These are phyloP conservation scores for Poa pratensis DNA, from an alignment of 176 grass and related monocot genomes.

Conservation along the genomic window DNA sequence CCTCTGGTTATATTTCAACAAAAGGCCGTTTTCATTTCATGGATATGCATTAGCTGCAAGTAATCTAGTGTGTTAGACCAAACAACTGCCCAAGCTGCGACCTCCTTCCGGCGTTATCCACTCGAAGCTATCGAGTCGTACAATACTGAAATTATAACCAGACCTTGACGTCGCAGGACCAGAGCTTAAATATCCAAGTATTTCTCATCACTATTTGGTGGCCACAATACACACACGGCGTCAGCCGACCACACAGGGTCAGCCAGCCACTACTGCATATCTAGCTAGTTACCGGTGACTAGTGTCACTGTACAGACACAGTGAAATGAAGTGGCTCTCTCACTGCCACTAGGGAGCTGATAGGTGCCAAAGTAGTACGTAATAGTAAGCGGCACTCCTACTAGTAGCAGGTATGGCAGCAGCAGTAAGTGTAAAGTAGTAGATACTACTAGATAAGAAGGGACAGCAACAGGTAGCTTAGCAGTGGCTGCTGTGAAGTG, in stretches of 20 bases:
- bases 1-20: background rate
- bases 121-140: background rate
- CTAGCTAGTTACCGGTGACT: background rate
- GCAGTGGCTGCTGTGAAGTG: constrained; percentile 22
- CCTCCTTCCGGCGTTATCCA: constrained; percentile 4
- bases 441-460: background rate
- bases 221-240: constrained; percentile 25
- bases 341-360: constrained; percentile 20
- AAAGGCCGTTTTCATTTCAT: background rate
- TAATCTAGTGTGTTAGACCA: background rate
- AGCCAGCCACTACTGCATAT: background rate
- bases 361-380: background rate
- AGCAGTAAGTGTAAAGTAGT: constrained; percentile 3
- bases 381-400: background rate
- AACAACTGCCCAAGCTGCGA: background rate
- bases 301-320: constrained; percentile 1
- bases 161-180: background rate
- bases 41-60: background rate
- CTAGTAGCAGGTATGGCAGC: background rate
- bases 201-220: background rate
- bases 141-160: background rate
- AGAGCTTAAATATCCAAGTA: constrained; percentile 6
- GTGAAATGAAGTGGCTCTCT: constrained; percentile 33
- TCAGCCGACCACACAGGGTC: constrained; percentile 10
- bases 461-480: constrained; percentile 40